Evolutionary conservation across 2,329 filamentous ascomycete species (phyloP).

Genomic region (Cadophora malorum): DNA sequence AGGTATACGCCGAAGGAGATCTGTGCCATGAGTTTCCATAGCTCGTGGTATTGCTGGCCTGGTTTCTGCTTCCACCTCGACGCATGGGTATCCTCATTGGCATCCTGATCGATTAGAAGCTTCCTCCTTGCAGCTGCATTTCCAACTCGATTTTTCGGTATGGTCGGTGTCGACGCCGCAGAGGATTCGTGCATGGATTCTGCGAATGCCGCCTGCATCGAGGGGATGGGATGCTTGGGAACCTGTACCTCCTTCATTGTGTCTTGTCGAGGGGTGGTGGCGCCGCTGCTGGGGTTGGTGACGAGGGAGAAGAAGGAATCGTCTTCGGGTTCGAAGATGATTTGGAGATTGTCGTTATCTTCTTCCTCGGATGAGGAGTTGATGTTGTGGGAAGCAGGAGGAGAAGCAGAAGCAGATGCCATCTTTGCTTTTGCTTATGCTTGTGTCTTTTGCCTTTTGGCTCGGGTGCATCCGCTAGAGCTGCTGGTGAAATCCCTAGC

Average conservation of each 20-base stretch:
- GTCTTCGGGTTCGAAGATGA: constrained; percentile 5
- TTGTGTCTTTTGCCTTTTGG: background rate
- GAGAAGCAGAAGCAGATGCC: background rate
- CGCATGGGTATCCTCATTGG: constrained; percentile 74
- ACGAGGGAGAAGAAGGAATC: constrained; percentile 5
- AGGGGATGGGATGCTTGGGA: constrained; percentile 73
- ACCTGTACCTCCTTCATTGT: constrained; percentile 43
- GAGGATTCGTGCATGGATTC: constrained; percentile 80
- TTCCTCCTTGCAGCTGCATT: constrained; percentile 69
- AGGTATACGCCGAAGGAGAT: constrained; percentile 94
- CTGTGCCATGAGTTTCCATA: constrained; percentile 89
- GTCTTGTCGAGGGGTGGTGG: constrained; percentile 30
- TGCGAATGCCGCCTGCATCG: constrained; percentile 82
- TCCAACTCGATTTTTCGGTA: constrained; percentile 59
- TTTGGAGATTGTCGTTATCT: constrained; percentile 11
- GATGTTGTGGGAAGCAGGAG: background rate
- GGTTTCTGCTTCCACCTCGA: constrained; percentile 78
- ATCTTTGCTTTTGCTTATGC: background rate
- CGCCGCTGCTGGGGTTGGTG: constrained; percentile 19
- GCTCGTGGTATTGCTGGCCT: constrained; percentile 81
- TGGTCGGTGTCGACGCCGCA: constrained; percentile 51
- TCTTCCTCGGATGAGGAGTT: background rate
- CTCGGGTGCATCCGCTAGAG: constrained; percentile 18
- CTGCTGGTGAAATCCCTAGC: constrained; percentile 9
- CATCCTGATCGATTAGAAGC: constrained; percentile 69